These are phyloP conservation scores for Paramecium caudatum DNA, from an alignment of 73 alveolate species.

Conservation along the genomic window DNA sequence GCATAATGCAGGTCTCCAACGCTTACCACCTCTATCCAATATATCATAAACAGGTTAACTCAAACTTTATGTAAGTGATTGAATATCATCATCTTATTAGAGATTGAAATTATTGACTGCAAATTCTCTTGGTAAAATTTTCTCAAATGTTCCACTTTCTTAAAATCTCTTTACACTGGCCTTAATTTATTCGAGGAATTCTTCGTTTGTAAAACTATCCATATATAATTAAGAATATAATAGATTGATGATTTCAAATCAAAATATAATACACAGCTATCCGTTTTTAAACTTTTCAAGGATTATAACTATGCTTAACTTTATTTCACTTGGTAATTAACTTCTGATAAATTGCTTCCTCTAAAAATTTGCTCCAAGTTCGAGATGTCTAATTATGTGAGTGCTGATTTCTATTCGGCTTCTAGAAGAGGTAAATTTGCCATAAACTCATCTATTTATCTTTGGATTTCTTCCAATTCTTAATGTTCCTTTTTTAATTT, in stretches of 20 bases:
- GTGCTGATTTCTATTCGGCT: conserved; percentile 13
- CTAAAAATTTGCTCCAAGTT: conserved; percentile 14
- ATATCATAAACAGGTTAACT: conserved; percentile 84
- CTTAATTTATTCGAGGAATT: too few relatives aligned
- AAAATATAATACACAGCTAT: too few relatives aligned
- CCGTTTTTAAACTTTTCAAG: too few relatives aligned
- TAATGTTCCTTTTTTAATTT: neutral
- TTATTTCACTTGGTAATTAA: too few relatives aligned
- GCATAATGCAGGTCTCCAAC: conserved; percentile 88
- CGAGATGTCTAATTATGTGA: conserved; percentile 16
- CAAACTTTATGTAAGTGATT: neutral
- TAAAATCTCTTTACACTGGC: neutral
- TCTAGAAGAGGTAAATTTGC: neutral
- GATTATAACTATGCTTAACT: too few relatives aligned
- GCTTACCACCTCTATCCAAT: conserved; percentile 92
- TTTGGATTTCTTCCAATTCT: neutral
- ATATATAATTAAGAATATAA: too few relatives aligned
- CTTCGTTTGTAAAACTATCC: too few relatives aligned
- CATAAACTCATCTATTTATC: conserved; percentile 2
- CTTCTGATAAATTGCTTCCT: conserved; percentile 15
- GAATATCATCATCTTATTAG: neutral
- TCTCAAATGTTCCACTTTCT: neutral
- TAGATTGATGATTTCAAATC: too few relatives aligned
- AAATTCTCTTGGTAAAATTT: neutral
- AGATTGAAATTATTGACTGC: neutral